phyloP scores from a whole-genome alignment of 106 monocot genomes.

The Platanthera zijinensis region DNA sequence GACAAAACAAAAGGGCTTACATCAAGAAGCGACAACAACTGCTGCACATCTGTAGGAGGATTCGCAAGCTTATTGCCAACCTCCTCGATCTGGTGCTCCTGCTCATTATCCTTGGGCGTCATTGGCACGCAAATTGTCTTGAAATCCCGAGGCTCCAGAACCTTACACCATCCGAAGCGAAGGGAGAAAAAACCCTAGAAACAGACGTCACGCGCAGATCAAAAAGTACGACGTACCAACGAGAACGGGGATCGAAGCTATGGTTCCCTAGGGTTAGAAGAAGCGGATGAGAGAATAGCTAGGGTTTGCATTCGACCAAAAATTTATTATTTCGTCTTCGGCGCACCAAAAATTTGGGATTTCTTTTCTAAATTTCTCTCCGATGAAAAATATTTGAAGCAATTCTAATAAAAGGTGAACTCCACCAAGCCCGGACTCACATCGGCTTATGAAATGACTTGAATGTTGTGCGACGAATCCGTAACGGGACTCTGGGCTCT shows the following conservation, averaged over 20 bases:
- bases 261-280: neutral
- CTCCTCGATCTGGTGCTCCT: slow-evolving; percentile 35
- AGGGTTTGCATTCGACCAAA: slow-evolving; percentile 4
- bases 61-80: slow-evolving; percentile 29
- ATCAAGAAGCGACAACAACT: slow-evolving; percentile 45
- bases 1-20: slow-evolving; percentile 20
- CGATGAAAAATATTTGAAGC: too few relatives aligned
- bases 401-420: too few relatives aligned
- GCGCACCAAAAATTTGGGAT: neutral
- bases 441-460: too few relatives aligned
- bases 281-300: slow-evolving; percentile 6
- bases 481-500: too few relatives aligned
- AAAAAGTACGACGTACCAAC: neutral
- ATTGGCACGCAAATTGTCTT: neutral
- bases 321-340: neutral
- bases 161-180: neutral
- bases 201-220: neutral
- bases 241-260: neutral
- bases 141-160: neutral
- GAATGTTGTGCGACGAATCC: too few relatives aligned
- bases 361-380: neutral
- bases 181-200: neutral
- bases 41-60: slow-evolving; percentile 29
- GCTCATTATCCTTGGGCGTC: slow-evolving; percentile 5
- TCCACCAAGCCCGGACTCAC: too few relatives aligned